Evolutionary conservation across 148 eudicot species (phyloP).

Genomic region (Rhododendron mucronatum): DNA sequence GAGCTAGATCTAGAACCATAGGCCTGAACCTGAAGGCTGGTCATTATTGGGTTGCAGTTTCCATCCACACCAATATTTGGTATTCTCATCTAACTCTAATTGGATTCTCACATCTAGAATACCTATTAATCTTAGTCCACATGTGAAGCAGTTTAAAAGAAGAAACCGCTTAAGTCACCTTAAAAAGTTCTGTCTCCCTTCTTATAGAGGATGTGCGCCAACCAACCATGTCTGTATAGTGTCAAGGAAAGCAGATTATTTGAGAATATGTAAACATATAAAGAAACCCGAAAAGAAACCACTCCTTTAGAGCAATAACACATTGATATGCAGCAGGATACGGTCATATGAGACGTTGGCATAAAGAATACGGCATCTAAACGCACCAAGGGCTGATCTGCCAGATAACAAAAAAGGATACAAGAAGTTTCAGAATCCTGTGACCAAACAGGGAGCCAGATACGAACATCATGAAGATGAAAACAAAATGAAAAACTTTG

Average conservation of each 20-base stretch:
- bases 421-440: slow-evolving; percentile 13
- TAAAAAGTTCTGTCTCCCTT: slow-evolving; percentile 80
- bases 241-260: slow-evolving; percentile 32
- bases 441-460: neutral
- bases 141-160: neutral
- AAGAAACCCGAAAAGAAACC: neutral
- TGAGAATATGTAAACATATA: neutral
- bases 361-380: slow-evolving; percentile 77
- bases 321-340: slow-evolving; percentile 49
- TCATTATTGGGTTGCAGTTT: neutral
- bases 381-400: slow-evolving; percentile 95
- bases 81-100: neutral
- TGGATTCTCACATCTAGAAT: neutral
- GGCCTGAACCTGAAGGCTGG: neutral
- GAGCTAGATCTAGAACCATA: neutral
- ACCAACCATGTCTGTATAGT: slow-evolving; percentile 84
- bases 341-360: slow-evolving; percentile 93
- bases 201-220: slow-evolving; percentile 97
- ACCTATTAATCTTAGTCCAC: neutral
- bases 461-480: neutral
- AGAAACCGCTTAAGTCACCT: slow-evolving; percentile 38
- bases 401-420: slow-evolving; percentile 19
- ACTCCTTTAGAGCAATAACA: neutral
- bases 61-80: neutral
- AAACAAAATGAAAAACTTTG: neutral